Base-by-base conservation (phyloP, 2,329 filamentous ascomycete species). In the Penicillium decumbens region DNA sequence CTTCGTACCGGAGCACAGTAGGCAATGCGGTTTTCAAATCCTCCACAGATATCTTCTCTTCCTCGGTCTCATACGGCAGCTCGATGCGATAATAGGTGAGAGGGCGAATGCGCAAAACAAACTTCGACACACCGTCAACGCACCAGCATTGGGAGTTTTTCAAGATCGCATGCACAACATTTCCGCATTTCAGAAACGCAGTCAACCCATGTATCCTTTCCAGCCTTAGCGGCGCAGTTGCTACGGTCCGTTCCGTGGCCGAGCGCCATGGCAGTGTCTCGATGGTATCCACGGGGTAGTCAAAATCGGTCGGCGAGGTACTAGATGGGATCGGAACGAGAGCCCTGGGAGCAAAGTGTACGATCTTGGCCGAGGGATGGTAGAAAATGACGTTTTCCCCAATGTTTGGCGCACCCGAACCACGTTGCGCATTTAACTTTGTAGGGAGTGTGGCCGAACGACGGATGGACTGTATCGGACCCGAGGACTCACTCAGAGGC, bases 81-180 rank as follows among this genome's bases (percentile, higher is more conserved):
- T 96, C 91, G 61, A 96, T 93, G 56, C 91, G 84, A 79, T 93
- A 95, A 68, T 93, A 96, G 38, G 87, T 85, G 27, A 91, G 85
- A 39, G 85, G 82, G 20, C 89, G 80, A 56, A 95, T 89, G 57
- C 91, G 87, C 51, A 96, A 74, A n/a, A 95, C 87, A 59, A 95
- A 95, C 59, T 85, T 89, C 35, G 86, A 86, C 48, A 84, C 80
- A 49, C 89, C 87, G 67, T 95, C 88, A 28, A 96, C 87, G 67
- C 88, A 95, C 91, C 91, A 96, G 65, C 88, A 95, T 70, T 95
- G 90, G 50, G 89, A 95, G 67, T 89, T 89, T 23, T 88, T 89
- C 45, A 96, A 74, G 54, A 96, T 93, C 9, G 91, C 87, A 62
- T 93, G 88, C 15, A 95, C 78, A 13, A 91, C 85, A 47, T 82